phyloP scores from a whole-genome alignment of 495 filamentous ascomycete genomes.

The Entonaema liquescens region DNA sequence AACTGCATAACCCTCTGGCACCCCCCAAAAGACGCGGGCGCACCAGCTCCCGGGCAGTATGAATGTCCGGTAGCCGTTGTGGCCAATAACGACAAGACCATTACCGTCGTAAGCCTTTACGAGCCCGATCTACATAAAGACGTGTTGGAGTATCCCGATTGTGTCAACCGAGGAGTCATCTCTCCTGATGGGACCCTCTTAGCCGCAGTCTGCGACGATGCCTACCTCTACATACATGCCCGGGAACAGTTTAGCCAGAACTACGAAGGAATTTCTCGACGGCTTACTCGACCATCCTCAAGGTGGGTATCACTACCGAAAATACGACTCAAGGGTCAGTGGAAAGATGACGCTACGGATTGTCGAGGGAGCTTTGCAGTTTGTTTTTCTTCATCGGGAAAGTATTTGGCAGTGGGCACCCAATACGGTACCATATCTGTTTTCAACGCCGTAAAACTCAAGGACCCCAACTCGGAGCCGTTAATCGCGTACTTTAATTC shows the following conservation, averaged over 20 bases:
- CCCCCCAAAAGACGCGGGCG: constrained; percentile 43
- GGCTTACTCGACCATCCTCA: constrained; percentile 26
- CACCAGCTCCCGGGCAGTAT: constrained; percentile 49
- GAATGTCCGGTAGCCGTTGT: constrained; percentile 57
- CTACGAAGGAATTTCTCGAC: constrained; percentile 25
- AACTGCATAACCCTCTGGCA: constrained; percentile 67
- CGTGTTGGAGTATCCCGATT: constrained; percentile 74
- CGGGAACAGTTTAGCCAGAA: constrained; percentile 48
- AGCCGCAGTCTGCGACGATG: constrained; percentile 85
- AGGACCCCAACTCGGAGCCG: constrained; percentile 48
- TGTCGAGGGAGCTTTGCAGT: constrained; percentile 65
- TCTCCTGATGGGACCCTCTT: constrained; percentile 87
- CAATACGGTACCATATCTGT: constrained; percentile 65
- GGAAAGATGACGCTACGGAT: constrained; percentile 53
- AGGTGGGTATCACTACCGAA: constrained; percentile 53
- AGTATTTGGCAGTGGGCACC: constrained; percentile 63
- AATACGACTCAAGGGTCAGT: constrained; percentile 61
- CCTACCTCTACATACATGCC: constrained; percentile 82
- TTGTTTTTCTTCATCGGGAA: constrained; percentile 61
- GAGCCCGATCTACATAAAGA: constrained; percentile 60
- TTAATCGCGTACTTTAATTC: constrained; percentile 60
- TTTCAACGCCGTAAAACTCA: constrained; percentile 54
- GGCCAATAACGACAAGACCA: constrained; percentile 87
- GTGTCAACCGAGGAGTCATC: constrained; percentile 91
- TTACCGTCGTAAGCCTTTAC: constrained; percentile 76